phyloP scores from a whole-genome alignment of 768 basidiomycete species.

The Cystobasidium onofrii region DNA sequence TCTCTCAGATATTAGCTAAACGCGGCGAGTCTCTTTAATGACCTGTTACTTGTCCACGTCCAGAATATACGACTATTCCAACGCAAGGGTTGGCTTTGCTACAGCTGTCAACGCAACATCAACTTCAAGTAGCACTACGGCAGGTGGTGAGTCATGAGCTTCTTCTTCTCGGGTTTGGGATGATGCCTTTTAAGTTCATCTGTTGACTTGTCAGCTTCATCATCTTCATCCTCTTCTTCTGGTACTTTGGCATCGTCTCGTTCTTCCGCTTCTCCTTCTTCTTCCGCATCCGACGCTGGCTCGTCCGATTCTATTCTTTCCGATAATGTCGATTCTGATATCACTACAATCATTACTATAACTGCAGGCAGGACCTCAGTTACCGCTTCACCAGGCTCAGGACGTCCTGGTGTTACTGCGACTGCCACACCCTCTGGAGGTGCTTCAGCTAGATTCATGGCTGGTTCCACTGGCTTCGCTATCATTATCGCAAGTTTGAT shows the following conservation, averaged over 20 bases:
- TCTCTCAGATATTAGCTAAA: not conserved
- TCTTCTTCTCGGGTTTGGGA: not conserved
- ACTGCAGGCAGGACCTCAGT: conserved; percentile 13
- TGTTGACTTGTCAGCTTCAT: conserved; percentile 13
- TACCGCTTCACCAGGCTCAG: not conserved
- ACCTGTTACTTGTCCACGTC: not conserved
- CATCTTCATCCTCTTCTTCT: not conserved
- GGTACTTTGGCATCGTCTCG: not conserved
- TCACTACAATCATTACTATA: not conserved
- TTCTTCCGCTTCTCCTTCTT: not conserved
- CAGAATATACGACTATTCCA: conserved; percentile 36
- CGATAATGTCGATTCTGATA: not conserved
- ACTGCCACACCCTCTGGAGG: not conserved
- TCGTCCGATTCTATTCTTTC: not conserved
- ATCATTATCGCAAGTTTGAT: not conserved
- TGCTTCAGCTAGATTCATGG: not conserved
- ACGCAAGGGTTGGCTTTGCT: conserved; percentile 36
- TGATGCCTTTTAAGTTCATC: not conserved
- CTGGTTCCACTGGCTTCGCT: not conserved
- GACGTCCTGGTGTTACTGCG: not conserved
- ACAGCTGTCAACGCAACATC: conserved; percentile 9
- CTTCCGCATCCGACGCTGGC: not conserved
- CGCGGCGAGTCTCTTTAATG: too few relatives aligned
- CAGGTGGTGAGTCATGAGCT: not conserved
- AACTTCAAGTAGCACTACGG: not conserved